Percentiles rank a stretch among this genome's conserved stretches.
Conservation (phyloP, 495 filamentous ascomycete species). For the Tuber calosporum region DNA sequence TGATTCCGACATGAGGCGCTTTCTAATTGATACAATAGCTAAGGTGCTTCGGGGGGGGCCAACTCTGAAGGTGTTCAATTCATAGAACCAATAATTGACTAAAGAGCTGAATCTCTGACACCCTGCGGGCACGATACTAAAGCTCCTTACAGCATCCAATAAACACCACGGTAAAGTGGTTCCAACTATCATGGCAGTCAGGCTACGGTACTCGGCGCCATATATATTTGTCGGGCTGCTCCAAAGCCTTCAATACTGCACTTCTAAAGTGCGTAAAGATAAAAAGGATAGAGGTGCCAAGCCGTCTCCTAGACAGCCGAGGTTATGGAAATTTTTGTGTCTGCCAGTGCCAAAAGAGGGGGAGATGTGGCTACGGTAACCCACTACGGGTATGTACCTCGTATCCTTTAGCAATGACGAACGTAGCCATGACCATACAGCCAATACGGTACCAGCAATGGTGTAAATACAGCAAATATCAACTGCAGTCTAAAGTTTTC, state of each 20-base stretch:
- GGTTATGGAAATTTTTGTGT: neutral
- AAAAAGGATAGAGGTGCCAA: neutral
- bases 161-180: neutral
- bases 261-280: neutral
- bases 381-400: too few relatives aligned
- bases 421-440: neutral
- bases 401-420: neutral
- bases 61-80: neutral
- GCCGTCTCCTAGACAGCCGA: neutral
- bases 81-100: neutral
- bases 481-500: neutral
- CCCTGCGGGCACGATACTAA: neutral
- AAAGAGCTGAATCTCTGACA: neutral
- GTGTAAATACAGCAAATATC: neutral
- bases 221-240: neutral
- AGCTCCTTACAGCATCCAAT: neutral
- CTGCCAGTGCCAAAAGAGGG: neutral
- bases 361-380: neutral
- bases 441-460: neutral
- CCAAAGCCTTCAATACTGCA: neutral
- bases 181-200: neutral
- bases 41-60: neutral
- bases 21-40: neutral
- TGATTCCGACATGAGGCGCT: neutral
- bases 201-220: neutral